phyloP scores from a whole-genome alignment of 768 basidiomycete species.

The Russula earlei region DNA sequence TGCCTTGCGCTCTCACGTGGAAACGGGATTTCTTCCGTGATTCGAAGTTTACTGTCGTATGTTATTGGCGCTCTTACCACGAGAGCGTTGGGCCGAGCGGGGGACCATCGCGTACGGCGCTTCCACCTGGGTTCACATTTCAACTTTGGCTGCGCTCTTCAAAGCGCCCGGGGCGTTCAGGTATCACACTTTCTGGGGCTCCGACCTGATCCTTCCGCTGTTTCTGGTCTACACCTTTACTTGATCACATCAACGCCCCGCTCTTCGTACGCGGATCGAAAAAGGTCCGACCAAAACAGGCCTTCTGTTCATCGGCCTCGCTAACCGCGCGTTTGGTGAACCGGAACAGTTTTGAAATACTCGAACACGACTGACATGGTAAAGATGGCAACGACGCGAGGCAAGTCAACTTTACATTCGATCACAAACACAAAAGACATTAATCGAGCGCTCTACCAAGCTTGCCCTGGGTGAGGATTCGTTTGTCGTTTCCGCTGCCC shows the following conservation, averaged over 20 bases:
- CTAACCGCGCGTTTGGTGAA: background rate
- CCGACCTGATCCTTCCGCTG: background rate
- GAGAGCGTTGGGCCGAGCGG: background rate
- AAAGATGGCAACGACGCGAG: background rate
- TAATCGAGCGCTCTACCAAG: background rate
- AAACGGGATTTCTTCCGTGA: background rate
- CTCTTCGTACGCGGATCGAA: background rate
- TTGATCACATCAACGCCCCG: background rate
- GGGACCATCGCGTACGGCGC: background rate
- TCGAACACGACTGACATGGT: background rate
- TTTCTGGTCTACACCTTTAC: background rate
- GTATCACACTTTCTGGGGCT: background rate
- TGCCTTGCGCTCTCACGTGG: slow-evolving; percentile 1
- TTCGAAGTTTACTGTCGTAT: background rate
- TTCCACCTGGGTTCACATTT: background rate
- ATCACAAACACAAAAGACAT: slow-evolving; percentile 46
- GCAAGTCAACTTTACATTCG: background rate
- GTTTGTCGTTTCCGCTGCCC: background rate
- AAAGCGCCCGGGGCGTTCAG: background rate
- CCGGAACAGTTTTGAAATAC: background rate
- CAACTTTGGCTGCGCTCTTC: background rate
- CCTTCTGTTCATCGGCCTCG: background rate
- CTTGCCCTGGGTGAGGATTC: background rate
- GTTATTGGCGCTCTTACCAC: background rate
- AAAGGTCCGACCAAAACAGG: background rate